phyloP scores from a whole-genome alignment of 2,329 filamentous ascomycete genomes.

The Elsinoe batatas region DNA sequence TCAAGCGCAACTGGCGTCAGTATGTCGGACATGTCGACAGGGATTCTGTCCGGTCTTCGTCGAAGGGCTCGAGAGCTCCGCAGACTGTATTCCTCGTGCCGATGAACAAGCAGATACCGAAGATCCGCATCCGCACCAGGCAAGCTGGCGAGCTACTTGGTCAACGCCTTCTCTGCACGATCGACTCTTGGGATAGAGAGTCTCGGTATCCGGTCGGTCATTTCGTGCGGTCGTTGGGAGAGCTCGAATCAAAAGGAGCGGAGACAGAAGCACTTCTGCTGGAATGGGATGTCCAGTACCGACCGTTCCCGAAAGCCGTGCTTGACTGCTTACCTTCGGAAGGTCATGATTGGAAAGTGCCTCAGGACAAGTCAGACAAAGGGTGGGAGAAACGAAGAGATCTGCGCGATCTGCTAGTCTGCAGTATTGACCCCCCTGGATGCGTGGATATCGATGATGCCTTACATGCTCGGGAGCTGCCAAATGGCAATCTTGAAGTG shows the following conservation, averaged over 20 bases:
- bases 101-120: slow-evolving; percentile 97
- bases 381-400: slow-evolving; percentile 83
- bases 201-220: slow-evolving; percentile 88
- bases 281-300: slow-evolving; percentile 95
- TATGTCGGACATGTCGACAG: slow-evolving; percentile 94
- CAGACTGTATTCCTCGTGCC: slow-evolving; percentile 91
- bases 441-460: slow-evolving; percentile 99
- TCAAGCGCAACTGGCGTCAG: slow-evolving; percentile 95
- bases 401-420: slow-evolving; percentile 76
- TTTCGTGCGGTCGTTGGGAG: slow-evolving; percentile 84
- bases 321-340: slow-evolving; percentile 85
- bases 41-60: slow-evolving; percentile 64
- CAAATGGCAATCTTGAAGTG: slow-evolving; percentile 91
- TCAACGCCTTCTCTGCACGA: slow-evolving; percentile 83
- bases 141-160: slow-evolving; percentile 83
- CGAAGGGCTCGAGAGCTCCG: slow-evolving; percentile 69
- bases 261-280: slow-evolving; percentile 91
- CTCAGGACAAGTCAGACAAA: slow-evolving; percentile 64
- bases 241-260: slow-evolving; percentile 92
- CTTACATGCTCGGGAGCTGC: slow-evolving; percentile 71
- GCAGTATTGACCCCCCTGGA: slow-evolving; percentile 91
- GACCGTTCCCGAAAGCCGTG: slow-evolving; percentile 91
- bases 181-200: slow-evolving; percentile 91
- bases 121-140: slow-evolving; percentile 84
- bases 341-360: slow-evolving; percentile 90